Base-by-base conservation (phyloP, 2,329 filamentous ascomycete genomes). In the Paecilomyces niveus region DNA sequence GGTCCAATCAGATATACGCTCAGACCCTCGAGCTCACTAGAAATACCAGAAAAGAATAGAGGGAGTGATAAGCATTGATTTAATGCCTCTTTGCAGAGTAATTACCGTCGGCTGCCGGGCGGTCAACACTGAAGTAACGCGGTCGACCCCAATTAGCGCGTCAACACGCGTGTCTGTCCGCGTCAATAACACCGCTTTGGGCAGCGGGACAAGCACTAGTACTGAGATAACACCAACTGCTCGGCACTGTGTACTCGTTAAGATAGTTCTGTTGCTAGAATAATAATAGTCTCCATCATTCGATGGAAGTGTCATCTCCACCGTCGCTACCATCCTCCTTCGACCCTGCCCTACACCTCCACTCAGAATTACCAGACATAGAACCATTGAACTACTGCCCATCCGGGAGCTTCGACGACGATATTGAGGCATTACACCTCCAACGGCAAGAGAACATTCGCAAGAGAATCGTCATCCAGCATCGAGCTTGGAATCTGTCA, bases 341-440 rank as follows among this genome's bases (percentile, higher is more conserved):
- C 58, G 80, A 83, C 60, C 80, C 80, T 51, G 78, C 79, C 50
- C 61, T 82, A 31, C 70, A 79, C 60, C 71, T 80, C 24, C 74
- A 80, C 62, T 81, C 80, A 56, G 78, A 82, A 68, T 62, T 61
- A n/a, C 62, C 56, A 21, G 58, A 55, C 26, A 58, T 62, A 39
- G 58, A 61, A 32, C 22, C 10, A 55, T 59, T 57, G 59, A 65
- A 31, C 66, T 65, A 60, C 32, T 49, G 39, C 15, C 68, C 65
- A 15, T 73, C 68, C n/a, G 67, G 72, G 56, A 67, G 69, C 55
- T 73, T 73, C 61, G 68, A 68, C 55, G 74, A 76, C 67, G 75
- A 77, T 24, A 54, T 76, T 54, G 74, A 77, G 61, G 74, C 72
- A 54, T 66, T 77, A 22, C 59, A 76, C 39, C 57, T 68, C 5